Evolutionary conservation across 768 basidiomycete species (phyloP).

Genomic region (Tricholoma hemisulphureum): DNA sequence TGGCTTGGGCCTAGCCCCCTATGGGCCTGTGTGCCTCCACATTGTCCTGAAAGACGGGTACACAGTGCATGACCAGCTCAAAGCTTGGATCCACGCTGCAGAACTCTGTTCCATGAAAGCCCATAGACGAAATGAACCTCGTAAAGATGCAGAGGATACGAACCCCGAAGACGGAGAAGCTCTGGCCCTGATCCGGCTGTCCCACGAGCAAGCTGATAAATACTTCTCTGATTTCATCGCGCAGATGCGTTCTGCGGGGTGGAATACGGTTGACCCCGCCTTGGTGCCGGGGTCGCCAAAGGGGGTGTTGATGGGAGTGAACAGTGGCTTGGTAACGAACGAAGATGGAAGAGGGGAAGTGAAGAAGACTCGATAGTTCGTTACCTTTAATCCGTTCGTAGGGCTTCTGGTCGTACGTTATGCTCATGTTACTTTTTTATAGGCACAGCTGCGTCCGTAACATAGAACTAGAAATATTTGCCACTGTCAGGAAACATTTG

Average conservation of each 20-base stretch:
- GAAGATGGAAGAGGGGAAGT: conserved; percentile 9
- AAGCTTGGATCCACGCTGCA: conserved; percentile 52
- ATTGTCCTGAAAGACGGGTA: conserved; percentile 55
- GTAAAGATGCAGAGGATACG: not conserved
- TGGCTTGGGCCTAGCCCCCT: conserved; percentile 8
- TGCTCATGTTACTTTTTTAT: not conserved
- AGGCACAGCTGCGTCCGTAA: not conserved
- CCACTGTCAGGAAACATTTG: too few species aligned
- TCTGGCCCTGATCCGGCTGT: conserved; percentile 17
- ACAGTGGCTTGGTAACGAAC: not conserved
- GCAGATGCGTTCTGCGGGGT: conserved; percentile 31
- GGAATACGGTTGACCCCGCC: conserved; percentile 37
- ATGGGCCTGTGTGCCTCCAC: conserved; percentile 31
- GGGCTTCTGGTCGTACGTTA: not conserved
- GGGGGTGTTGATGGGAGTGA: conserved; percentile 24
- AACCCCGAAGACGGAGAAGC: conserved; percentile 9
- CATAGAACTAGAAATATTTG: too few species aligned
- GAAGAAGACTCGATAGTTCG: conserved; percentile 22
- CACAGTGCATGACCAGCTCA: conserved; percentile 45
- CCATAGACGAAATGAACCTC: conserved; percentile 5
- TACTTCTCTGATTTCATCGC: conserved; percentile 26
- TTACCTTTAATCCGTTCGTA: not conserved
- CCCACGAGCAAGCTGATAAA: conserved; percentile 14
- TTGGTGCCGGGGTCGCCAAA: conserved; percentile 32
- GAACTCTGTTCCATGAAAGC: conserved; percentile 32